Evolutionary conservation across 345 rosid species (phyloP).

Genomic region (Syzygium grande): DNA sequence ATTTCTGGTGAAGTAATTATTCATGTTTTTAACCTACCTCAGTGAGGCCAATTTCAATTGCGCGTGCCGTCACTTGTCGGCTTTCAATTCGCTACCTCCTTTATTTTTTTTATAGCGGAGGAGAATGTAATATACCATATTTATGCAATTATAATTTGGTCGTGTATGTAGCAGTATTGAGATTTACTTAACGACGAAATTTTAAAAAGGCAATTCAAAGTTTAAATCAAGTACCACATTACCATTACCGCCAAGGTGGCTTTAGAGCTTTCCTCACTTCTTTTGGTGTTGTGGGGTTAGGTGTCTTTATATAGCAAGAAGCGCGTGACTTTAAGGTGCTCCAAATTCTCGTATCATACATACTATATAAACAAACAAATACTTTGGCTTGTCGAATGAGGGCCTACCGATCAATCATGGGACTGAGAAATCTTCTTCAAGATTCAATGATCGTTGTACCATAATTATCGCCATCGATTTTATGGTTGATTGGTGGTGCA

Average conservation of each 20-base stretch:
- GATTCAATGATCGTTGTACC: too few relatives aligned
- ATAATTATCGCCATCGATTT: not conserved
- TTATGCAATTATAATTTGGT: not conserved
- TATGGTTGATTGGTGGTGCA: not conserved
- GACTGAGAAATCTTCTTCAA: not conserved
- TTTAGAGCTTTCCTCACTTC: not conserved
- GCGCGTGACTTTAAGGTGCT: not conserved
- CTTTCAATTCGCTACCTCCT: not conserved
- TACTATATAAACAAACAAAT: not conserved
- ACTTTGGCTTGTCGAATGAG: not conserved
- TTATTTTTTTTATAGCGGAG: not conserved
- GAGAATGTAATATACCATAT: not conserved
- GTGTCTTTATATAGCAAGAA: not conserved
- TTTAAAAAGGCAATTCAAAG: not conserved
- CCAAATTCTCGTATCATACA: not conserved
- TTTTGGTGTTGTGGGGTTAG: not conserved
- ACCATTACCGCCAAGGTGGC: not conserved
- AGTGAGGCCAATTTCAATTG: not conserved
- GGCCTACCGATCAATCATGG: fast-evolving
- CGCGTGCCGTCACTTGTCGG: not conserved
- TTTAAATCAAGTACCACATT: not conserved
- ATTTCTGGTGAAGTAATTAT: not conserved
- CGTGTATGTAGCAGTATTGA: not conserved
- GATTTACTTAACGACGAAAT: not conserved
- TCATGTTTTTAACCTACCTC: not conserved